Conservation (phyloP, 2,329 filamentous ascomycete species). For the Diaporthe destruens region DNA sequence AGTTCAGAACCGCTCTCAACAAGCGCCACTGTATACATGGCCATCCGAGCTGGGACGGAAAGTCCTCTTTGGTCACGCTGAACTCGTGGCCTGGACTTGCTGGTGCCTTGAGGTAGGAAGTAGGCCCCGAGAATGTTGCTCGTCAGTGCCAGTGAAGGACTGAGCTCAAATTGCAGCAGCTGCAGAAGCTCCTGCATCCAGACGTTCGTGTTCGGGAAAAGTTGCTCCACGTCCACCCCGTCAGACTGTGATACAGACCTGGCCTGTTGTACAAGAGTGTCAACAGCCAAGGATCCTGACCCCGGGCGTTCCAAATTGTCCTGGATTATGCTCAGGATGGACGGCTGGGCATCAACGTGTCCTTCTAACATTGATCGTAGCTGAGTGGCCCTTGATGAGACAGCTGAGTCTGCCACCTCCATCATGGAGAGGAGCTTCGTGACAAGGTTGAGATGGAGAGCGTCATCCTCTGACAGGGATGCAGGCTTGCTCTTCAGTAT, state of each 20-base stretch:
- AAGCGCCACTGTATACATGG: slow-evolving; percentile 75
- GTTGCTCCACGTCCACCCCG: slow-evolving; percentile 52
- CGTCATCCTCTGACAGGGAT: slow-evolving; percentile 59
- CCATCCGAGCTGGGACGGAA: slow-evolving; percentile 81
- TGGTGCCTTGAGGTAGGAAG: slow-evolving; percentile 62
- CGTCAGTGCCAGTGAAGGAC: slow-evolving; percentile 78
- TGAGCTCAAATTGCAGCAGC: slow-evolving; percentile 66
- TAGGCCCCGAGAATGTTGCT: slow-evolving; percentile 79
- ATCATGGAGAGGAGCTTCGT: slow-evolving; percentile 66
- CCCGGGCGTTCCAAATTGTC: slow-evolving; percentile 65
- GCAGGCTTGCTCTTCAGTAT: slow-evolving; percentile 60
- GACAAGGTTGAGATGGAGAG: slow-evolving; percentile 63
- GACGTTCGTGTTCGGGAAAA: slow-evolving; percentile 73
- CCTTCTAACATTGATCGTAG: slow-evolving; percentile 62
- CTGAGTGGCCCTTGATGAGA: slow-evolving; percentile 56
- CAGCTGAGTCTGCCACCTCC: slow-evolving; percentile 58
- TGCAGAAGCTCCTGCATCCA: slow-evolving; percentile 75
- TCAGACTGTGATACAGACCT: slow-evolving; percentile 54
- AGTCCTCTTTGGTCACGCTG: slow-evolving; percentile 76
- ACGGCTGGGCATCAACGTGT: slow-evolving; percentile 56
- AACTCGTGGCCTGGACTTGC: slow-evolving; percentile 39
- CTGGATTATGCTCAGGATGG: slow-evolving; percentile 65
- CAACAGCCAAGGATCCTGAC: slow-evolving; percentile 63
- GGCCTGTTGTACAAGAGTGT: slow-evolving; percentile 66
- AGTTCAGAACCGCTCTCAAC: slow-evolving; percentile 59